These are phyloP conservation scores for Boeremia exigua DNA, from an alignment of 2,329 filamentous ascomycete species.

Conservation along the genomic window DNA sequence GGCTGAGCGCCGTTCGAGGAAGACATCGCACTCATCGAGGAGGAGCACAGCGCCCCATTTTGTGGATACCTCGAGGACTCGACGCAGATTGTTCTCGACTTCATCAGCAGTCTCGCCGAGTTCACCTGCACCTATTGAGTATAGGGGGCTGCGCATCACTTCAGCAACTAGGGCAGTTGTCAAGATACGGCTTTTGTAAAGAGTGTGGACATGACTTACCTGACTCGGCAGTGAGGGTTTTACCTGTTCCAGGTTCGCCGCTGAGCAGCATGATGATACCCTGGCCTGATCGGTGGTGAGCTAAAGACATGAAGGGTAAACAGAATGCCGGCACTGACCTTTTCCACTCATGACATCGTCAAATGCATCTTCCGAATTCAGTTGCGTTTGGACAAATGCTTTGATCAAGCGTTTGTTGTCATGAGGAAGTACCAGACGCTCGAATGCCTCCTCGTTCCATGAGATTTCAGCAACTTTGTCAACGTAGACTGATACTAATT, in stretches of 20 bases:
- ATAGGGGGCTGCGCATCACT: slow-evolving; percentile 77
- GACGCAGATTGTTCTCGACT: slow-evolving; percentile 55
- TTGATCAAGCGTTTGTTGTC: slow-evolving; percentile 70
- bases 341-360: slow-evolving; percentile 74
- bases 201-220: background rate
- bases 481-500: slow-evolving; percentile 72
- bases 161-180: slow-evolving; percentile 67
- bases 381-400: slow-evolving; percentile 80
- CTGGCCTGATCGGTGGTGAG: background rate
- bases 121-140: slow-evolving; percentile 77
- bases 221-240: slow-evolving; percentile 84
- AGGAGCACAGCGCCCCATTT: slow-evolving; percentile 60
- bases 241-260: slow-evolving; percentile 84
- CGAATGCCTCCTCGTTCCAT: slow-evolving; percentile 82
- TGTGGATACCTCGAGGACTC: slow-evolving; percentile 56
- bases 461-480: slow-evolving; percentile 77
- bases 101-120: slow-evolving; percentile 52
- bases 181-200: background rate
- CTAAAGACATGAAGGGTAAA: background rate
- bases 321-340: slow-evolving; percentile 61
- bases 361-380: slow-evolving; percentile 76
- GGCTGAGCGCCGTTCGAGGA: slow-evolving; percentile 58
- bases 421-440: slow-evolving; percentile 74
- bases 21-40: slow-evolving; percentile 66
- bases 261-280: slow-evolving; percentile 82